These are phyloP conservation scores for Ganoderma boninense DNA, from an alignment of 1,284 basidiomycete species.

Conservation along the genomic window DNA sequence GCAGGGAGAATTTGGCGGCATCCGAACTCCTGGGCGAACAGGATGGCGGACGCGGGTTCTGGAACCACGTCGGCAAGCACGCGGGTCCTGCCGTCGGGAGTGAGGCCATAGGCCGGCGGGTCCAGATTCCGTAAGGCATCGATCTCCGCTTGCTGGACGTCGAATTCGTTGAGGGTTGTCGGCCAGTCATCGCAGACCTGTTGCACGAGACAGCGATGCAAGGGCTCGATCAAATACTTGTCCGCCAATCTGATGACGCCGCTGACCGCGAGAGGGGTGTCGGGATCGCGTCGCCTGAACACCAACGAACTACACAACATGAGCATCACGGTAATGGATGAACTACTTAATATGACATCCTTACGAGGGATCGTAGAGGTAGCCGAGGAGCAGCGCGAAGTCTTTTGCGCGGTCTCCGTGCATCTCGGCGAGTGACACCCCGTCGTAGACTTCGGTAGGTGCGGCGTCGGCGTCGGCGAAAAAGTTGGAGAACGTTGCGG, in stretches of 20 bases:
- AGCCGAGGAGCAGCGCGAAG: neutral
- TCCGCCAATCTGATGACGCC: neutral
- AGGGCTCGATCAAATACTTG: neutral
- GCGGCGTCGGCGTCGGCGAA: neutral
- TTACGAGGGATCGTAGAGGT: neutral
- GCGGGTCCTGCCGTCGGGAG: too few relatives aligned
- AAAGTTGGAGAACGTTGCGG: neutral
- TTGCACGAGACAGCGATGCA: neutral
- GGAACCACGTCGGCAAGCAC: neutral
- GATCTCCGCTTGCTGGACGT: neutral
- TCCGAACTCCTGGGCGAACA: neutral
- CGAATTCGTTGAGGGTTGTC: neutral
- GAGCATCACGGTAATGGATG: neutral
- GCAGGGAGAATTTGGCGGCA: neutral
- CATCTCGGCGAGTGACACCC: neutral
- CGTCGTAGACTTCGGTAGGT: neutral
- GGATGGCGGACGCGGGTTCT: neutral
- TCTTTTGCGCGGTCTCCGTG: neutral
- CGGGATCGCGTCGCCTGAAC: neutral
- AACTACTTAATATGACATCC: neutral
- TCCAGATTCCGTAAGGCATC: neutral
- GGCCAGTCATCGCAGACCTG: neutral
- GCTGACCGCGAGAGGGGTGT: neutral
- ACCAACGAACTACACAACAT: neutral
- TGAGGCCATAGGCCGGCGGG: too few relatives aligned